Evolutionary conservation across 2,329 filamentous ascomycete species (phyloP).

Genomic region (Fusarium camptoceras): DNA sequence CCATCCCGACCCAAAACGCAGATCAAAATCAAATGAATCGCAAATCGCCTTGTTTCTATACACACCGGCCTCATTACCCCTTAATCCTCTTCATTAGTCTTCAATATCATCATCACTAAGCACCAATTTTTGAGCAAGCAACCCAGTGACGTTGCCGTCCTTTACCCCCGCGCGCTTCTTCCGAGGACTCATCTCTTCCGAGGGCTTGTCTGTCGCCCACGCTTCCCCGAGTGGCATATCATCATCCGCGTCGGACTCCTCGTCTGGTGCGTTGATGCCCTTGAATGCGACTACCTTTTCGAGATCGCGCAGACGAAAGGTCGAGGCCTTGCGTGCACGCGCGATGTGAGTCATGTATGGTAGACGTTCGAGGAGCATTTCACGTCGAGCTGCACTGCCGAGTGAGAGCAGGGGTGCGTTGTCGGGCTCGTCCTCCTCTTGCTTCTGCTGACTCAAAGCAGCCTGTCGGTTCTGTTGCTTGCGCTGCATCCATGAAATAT

Average conservation of each 20-base stretch:
- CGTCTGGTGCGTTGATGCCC: slow-evolving; percentile 64
- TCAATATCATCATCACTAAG: slow-evolving; percentile 89
- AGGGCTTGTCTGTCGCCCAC: slow-evolving; percentile 72
- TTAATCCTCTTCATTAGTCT: slow-evolving; percentile 60
- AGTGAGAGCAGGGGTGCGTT: slow-evolving; percentile 64
- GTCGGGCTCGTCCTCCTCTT: slow-evolving; percentile 40
- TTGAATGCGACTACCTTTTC: slow-evolving; percentile 76
- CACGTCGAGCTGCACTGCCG: slow-evolving; percentile 74
- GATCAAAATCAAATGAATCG: slow-evolving; percentile 24
- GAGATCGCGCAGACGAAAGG: slow-evolving; percentile 65
- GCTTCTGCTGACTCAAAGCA: slow-evolving; percentile 25
- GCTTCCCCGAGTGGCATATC: slow-evolving; percentile 57
- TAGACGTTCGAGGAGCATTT: slow-evolving; percentile 85
- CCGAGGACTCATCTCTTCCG: slow-evolving; percentile 63
- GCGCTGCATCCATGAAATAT: slow-evolving; percentile 52
- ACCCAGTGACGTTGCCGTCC: slow-evolving; percentile 53
- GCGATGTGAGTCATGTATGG: slow-evolving; percentile 84
- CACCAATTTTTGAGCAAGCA: slow-evolving; percentile 73
- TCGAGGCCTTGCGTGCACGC: slow-evolving; percentile 54
- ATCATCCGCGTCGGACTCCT: slow-evolving; percentile 60
- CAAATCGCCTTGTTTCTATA: slow-evolving; percentile 21
- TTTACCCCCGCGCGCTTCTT: slow-evolving; percentile 59
- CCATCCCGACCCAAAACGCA: slow-evolving; percentile 12
- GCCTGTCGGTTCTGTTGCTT: slow-evolving; percentile 46
- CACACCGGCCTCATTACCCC: background rate